Base-by-base conservation (phyloP, 495 filamentous ascomycete genomes). In the Evernia prunastri region DNA sequence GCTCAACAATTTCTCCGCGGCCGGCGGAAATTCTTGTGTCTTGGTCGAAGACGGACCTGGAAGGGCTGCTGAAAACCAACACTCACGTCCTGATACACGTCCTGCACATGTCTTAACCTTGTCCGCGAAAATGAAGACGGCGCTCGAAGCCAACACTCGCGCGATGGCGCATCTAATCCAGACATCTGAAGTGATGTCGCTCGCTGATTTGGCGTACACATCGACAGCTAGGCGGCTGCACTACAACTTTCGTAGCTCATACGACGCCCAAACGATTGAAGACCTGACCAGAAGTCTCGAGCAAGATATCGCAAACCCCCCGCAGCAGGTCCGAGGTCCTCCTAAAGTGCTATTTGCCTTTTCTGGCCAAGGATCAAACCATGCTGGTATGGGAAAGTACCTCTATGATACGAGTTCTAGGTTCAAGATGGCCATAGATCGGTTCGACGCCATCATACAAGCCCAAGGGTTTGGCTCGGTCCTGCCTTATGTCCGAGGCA, bases 181-280 rank as follows among this genome's bases (percentile, higher is more conserved):
- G 61, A 73, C 77, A 58, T 78, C 84, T 56, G 75, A 80, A 1
- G 79, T 78, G 3, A 49, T 67, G 4, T 70, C 71, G 17, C 70
- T 89, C 7, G 72, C 78, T 17, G 76, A 81, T 59, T 73, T 94
- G 10, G 85, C 90, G 8, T 96, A 95, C 73, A 90, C 89, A 4
- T 90, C 88, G 3, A 94, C 90, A 7, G 91, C 91, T 53, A 82
- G 91, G 64, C 86, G 87, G 23, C 82, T 87, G 20, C 91, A 94
- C 66, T 86, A 92, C 71, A 82, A 83, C 51, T 86, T 85, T 79
- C 85, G 91, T 45, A 79, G 87, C 64, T 82, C 81, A 36, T 80
- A 88, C 27, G 73, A 78, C 15, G 87, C 79, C 0, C 75, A 77
- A 15, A 78, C 81, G 58, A 66, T 86, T 25, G 63, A 68, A 25